Base-by-base conservation (phyloP, 2,329 filamentous ascomycete species). In the Pezicula neosporulosa region DNA sequence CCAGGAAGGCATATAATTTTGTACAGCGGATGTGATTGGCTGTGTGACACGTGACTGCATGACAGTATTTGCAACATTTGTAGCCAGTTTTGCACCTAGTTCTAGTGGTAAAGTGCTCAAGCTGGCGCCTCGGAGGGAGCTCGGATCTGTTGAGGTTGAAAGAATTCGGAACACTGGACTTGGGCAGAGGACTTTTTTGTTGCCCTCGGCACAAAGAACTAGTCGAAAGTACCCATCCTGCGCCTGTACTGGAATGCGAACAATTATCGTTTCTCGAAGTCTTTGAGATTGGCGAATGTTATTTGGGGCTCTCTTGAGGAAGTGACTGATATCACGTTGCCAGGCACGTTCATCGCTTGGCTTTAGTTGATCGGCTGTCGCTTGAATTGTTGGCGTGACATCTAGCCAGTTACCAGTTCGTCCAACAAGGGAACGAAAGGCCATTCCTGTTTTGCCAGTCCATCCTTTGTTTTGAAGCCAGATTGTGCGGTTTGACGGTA, bases 391-490 rank as follows among this genome's bases (percentile, higher is more conserved):
- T 0, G 86, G 86, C 0, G 86, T 89, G 2, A 89, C 85, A 52
- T 89, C 77, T 12, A 89, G 71, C 86, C 86, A 89, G 59, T 70
- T 74, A 7, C 75, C 73, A 12, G 76, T 80, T 0, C 77, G 74
- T 7, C 83, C 79, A 35, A 88, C 68, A 1, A 88, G 65, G 0
- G 83, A 79, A 63, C 86, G 86, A 27, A 84, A 70, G 6, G 76
- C 76, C 80, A 89, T 86, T 16, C 86, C 86, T 45, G 83, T 76
- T 61, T 85, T 84, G 4, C 86, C 86, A 0, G 82, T 83, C 69
- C 75, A 87, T 2, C 86, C 86, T 56, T 83, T 85, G 52, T 77
- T 77, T 68, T 89, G 86, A 24, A 89, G 69, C 82, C 83, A 89
- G 13, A 89, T 64, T 0, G 80, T 81, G 6, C 86, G 76, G 21